phyloP scores from a whole-genome alignment of 441 rosid genomes.

The Macaranga tanarius region DNA sequence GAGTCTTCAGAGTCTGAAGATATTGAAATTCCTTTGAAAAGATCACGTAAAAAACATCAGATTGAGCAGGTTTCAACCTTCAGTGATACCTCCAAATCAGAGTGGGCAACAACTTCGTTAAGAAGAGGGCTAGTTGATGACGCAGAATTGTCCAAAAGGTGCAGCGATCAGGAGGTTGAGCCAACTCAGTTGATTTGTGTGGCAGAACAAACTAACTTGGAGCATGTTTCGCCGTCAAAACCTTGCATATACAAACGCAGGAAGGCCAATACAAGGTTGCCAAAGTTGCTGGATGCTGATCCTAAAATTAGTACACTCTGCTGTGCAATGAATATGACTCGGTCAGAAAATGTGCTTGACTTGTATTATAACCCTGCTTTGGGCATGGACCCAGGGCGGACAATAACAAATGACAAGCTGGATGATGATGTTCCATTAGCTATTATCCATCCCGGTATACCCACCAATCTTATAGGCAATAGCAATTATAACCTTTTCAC shows the following conservation, averaged over 20 bases:
- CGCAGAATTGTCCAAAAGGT: not conserved
- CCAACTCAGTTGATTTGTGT: not conserved
- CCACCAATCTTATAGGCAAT: not conserved
- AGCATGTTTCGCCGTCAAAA: not conserved
- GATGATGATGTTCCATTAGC: slow-evolving; percentile 7
- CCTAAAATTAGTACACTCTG: not conserved
- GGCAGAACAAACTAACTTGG: not conserved
- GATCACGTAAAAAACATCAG: not conserved
- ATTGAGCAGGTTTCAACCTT: not conserved
- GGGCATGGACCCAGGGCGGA: not conserved
- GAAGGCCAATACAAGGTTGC: not conserved
- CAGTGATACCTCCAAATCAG: not conserved
- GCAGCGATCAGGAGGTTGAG: not conserved
- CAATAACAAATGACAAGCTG: not conserved
- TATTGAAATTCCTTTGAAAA: not conserved
- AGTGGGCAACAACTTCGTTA: not conserved
- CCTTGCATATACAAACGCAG: not conserved
- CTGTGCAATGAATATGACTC: not conserved
- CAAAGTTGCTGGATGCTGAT: not conserved
- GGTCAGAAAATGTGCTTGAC: slow-evolving; percentile 3
- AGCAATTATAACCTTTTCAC: not conserved
- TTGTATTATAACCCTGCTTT: not conserved
- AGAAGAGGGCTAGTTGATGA: not conserved
- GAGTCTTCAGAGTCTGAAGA: slow-evolving; percentile 7
- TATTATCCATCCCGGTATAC: slow-evolving; percentile 11